Conservation (phyloP, 1,139 yeast species). For the Hyphopichia buzzinii region DNA sequence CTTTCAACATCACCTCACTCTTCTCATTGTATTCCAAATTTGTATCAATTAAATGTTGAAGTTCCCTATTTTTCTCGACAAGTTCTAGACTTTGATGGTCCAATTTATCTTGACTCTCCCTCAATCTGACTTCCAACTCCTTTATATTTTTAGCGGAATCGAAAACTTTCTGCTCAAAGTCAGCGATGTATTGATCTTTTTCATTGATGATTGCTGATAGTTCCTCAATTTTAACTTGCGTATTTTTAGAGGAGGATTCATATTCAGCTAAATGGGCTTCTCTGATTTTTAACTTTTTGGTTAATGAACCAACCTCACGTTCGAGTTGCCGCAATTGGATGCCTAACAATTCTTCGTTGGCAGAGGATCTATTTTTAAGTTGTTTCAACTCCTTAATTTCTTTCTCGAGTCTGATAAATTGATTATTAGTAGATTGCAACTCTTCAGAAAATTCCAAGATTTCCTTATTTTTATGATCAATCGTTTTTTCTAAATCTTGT, state of each 20-base stretch:
- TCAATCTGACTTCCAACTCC: slow-evolving; percentile 6
- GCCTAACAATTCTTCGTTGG: slow-evolving; percentile 25
- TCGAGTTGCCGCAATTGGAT: slow-evolving; percentile 31
- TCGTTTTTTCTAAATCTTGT: slow-evolving; percentile 13
- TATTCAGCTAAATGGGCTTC: slow-evolving; percentile 12
- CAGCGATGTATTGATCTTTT: neutral
- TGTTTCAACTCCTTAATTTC: slow-evolving; percentile 20
- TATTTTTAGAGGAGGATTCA: slow-evolving; percentile 3
- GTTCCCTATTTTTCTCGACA: slow-evolving; percentile 8
- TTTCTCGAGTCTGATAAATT: slow-evolving; percentile 19
- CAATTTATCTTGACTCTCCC: slow-evolving; percentile 4
- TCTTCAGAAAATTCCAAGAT: slow-evolving; percentile 20
- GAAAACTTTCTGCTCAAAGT: neutral
- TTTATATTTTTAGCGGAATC: slow-evolving; percentile 9
- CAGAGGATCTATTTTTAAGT: slow-evolving; percentile 15
- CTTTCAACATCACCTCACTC: slow-evolving; percentile 14
- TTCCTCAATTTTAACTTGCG: slow-evolving; percentile 1
- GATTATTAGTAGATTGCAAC: slow-evolving; percentile 16
- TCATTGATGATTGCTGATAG: neutral
- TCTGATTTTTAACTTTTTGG: slow-evolving; percentile 24
- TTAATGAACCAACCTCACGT: slow-evolving; percentile 28
- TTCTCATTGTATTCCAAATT: slow-evolving; percentile 13
- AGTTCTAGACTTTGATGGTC: slow-evolving; percentile 5
- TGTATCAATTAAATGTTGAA: slow-evolving; percentile 10
- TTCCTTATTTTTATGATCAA: slow-evolving; percentile 17